Conservation (phyloP, 805 yeast genomes). For the Dipodascus geniculatus region DNA sequence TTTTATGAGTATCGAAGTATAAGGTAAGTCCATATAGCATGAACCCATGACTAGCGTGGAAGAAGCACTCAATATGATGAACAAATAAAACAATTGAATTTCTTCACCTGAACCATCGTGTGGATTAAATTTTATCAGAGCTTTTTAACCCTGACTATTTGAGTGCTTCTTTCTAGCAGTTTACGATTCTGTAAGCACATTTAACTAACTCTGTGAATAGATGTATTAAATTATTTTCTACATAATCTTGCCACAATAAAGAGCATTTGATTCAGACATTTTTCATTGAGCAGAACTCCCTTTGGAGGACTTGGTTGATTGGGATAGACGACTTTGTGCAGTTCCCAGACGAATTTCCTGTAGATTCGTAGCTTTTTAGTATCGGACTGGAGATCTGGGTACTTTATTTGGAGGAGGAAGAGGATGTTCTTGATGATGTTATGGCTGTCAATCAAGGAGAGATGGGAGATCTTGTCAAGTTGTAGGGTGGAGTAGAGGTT, state of each 20-base stretch:
- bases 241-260: background rate
- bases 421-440: conserved; percentile 5
- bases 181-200: background rate
- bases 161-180: background rate
- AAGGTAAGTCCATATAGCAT: no score
- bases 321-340: background rate
- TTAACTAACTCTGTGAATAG: background rate
- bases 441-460: conserved; percentile 5
- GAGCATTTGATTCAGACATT: background rate
- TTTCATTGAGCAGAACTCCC: background rate
- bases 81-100: conserved; percentile 2
- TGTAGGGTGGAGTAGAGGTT: conserved; percentile 8
- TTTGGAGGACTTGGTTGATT: background rate
- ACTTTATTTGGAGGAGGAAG: background rate
- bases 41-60: background rate
- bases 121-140: conserved; percentile 2
- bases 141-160: conserved; percentile 3
- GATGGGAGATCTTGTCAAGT: conserved; percentile 9
- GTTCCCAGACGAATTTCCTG: background rate
- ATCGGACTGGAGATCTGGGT: background rate
- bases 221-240: background rate
- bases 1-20: no score
- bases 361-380: background rate
- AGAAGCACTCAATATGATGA: conserved; percentile 2
- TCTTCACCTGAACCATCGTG: conserved; percentile 4